A percentile compares a stretch with the other conserved stretches of the same genome.
These are phyloP conservation scores for Rhizopus sp. DNA, from an alignment of 371 early-diverging fungal species.

Conservation along the genomic window DNA sequence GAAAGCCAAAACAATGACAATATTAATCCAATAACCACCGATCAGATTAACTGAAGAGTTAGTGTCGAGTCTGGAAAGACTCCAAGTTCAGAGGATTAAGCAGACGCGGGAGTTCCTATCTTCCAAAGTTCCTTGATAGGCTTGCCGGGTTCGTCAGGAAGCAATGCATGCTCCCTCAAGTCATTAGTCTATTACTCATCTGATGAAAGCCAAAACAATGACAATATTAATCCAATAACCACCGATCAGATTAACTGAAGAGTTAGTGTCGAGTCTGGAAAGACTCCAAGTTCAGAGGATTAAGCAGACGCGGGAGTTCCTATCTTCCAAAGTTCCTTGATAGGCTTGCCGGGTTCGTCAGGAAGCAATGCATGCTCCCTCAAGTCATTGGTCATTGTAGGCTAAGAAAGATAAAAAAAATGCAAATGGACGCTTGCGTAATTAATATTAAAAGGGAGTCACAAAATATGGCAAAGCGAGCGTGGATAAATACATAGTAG, in stretches of 20 bases:
- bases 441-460: conserved; percentile 1
- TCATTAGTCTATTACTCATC: no score
- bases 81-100: conserved; percentile 23
- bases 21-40: conserved; percentile 24
- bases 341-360: conserved; percentile 31
- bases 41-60: conserved; percentile 28
- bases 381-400: conserved; percentile 30
- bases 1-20: no score
- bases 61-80: no score
- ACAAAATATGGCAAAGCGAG: no score
- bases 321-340: conserved; percentile 28
- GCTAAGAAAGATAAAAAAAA: conserved; percentile 24
- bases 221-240: conserved; percentile 25
- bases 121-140: conserved; percentile 29
- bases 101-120: conserved; percentile 28
- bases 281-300: conserved; percentile 21
- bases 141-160: conserved; percentile 26
- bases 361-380: conserved; percentile 17
- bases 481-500: no score
- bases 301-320: conserved; percentile 28
- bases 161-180: conserved; percentile 22
- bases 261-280: no score
- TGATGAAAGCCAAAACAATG: no score
- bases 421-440: conserved; percentile 15
- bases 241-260: conserved; percentile 28